phyloP scores from a whole-genome alignment of 192 early-diverging fungal species.

The Podila clonocystis region DNA sequence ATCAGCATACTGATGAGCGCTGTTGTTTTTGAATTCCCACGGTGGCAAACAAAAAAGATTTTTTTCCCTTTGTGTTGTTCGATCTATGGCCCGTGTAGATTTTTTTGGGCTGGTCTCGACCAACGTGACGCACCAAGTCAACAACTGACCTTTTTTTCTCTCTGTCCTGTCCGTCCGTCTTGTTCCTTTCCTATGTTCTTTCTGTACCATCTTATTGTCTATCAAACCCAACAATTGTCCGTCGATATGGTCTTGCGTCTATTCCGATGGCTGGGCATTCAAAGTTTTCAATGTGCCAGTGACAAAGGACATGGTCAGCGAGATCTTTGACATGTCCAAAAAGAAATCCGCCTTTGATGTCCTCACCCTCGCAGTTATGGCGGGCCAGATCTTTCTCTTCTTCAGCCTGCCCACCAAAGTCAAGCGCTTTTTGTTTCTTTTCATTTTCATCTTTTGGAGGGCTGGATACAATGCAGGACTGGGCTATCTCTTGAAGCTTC shows the following conservation, averaged over 20 bases:
- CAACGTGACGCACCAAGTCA: too few species aligned
- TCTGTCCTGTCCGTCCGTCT: too few species aligned
- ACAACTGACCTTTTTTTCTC: too few species aligned
- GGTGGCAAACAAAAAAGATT: too few species aligned
- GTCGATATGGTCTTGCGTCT: constrained; percentile 1
- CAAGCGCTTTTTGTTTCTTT: constrained; percentile 70
- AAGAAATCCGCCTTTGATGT: constrained; percentile 81
- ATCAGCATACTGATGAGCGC: too few species aligned
- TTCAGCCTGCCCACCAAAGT: constrained; percentile 64
- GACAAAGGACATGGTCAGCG: constrained; percentile 78
- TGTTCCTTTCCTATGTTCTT: too few species aligned
- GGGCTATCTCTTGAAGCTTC: constrained; percentile 81
- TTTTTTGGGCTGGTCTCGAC: too few species aligned
- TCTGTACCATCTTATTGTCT: too few species aligned
- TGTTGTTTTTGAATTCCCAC: too few species aligned
- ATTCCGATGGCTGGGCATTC: constrained; percentile 3
- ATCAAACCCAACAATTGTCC: not conserved
- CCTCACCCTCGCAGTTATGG: constrained; percentile 71
- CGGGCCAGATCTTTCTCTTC: constrained; percentile 68
- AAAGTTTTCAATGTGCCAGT: constrained; percentile 77
- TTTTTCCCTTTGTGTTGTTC: too few species aligned
- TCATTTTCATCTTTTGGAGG: constrained; percentile 88
- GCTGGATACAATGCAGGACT: constrained; percentile 86
- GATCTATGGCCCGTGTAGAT: too few species aligned
- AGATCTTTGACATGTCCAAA: constrained; percentile 73